Evolutionary conservation across 2,329 filamentous ascomycete species (phyloP).

Genomic region (Tympanopsis confertula): DNA sequence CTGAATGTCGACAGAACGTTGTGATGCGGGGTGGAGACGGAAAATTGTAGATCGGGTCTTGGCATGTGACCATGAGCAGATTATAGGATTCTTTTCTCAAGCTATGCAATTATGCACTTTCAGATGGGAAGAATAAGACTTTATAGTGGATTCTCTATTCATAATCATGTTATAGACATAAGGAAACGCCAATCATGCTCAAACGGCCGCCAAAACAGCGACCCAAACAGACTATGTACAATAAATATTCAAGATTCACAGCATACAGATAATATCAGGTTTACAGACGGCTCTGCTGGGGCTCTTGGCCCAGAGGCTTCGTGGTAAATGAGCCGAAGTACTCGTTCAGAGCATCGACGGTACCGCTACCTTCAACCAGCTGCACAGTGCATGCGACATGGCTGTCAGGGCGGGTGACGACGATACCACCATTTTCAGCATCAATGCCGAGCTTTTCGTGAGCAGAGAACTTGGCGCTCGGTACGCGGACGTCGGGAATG

Average conservation of each 20-base stretch:
- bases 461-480: constrained; percentile 59
- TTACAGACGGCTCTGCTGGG: not conserved
- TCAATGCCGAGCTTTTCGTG: constrained; percentile 81
- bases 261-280: no score
- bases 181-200: constrained; percentile 1
- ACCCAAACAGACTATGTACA: no score
- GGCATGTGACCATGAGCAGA: no score
- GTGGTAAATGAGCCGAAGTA: constrained; percentile 69
- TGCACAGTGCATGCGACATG: constrained; percentile 70
- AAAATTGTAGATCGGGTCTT: no score
- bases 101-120: no score
- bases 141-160: no score
- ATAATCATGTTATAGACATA: not conserved
- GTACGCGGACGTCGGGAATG: constrained; percentile 58
- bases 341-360: constrained; percentile 68
- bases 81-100: no score
- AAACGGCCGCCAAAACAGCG: no score
- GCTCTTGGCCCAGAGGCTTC: constrained; percentile 35
- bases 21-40: no score
- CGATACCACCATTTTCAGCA: constrained; percentile 62
- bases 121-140: no score
- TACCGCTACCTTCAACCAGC: constrained; percentile 65
- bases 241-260: no score
- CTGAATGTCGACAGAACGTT: no score
- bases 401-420: constrained; percentile 77